These are phyloP conservation scores for Tuber calosporum DNA, from an alignment of 495 filamentous ascomycete genomes.

Conservation along the genomic window DNA sequence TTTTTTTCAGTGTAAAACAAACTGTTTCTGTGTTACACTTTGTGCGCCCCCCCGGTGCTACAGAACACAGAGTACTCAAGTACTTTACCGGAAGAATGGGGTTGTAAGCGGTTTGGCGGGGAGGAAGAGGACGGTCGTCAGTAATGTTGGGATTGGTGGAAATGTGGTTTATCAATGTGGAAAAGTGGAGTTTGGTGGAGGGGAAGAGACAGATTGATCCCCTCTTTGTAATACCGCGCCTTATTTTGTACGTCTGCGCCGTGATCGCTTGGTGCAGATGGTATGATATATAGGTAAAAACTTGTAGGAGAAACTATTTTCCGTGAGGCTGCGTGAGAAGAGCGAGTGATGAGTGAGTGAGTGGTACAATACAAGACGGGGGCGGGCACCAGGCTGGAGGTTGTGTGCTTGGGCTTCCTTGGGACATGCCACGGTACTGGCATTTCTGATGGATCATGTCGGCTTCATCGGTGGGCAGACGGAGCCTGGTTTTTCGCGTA, in stretches of 20 bases:
- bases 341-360: not conserved
- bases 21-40: not conserved
- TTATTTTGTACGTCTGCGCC: not conserved
- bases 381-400: too few relatives aligned
- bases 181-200: not conserved
- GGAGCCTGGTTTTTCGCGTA: not conserved
- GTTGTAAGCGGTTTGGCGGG: not conserved
- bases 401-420: too few relatives aligned
- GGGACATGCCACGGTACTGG: too few relatives aligned
- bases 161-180: not conserved
- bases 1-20: not conserved
- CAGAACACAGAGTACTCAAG: not conserved
- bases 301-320: slow-evolving; percentile 4
- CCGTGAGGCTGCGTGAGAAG: not conserved
- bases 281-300: not conserved
- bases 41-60: not conserved
- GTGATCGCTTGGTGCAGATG: not conserved
- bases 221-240: not conserved
- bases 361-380: too few relatives aligned
- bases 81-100: not conserved
- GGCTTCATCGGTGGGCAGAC: not conserved
- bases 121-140: not conserved
- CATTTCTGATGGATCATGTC: not conserved
- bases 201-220: not conserved
- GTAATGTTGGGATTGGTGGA: not conserved